Base-by-base conservation (phyloP, 1,284 basidiomycete genomes). In the Ceratobasidium sp. region DNA sequence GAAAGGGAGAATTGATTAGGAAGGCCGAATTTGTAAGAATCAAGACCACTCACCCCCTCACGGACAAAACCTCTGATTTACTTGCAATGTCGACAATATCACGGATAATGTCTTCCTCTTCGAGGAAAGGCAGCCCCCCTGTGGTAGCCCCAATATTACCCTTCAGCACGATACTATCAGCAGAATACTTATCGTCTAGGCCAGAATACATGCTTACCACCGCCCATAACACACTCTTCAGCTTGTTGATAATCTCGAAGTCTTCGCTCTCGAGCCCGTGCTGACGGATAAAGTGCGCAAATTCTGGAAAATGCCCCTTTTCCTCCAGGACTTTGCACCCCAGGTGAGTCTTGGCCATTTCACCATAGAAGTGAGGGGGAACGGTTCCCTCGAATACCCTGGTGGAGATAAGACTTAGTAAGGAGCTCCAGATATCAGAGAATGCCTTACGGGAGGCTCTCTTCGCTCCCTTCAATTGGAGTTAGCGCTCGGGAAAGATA, bases 171-270 rank as follows among this genome's bases (percentile, higher is more conserved):
- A 62, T 46, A 7, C 21, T 56, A 23, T 46, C 14, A 54, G 42
- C 36, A 14, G 1, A 29, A 36, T 33, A n/a, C 30, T 16, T 6
- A n/a, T 39, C 21, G 13, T 1, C 6, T 2, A 11, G 52, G n/a
- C n/a, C 19, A 53, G 6, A 50, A 8, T 36, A 21, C 16, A 21
- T 50, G 83, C 91, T 74, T 76, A 96, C 95, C 69, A 99, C 89
- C 0, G 94, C 93, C 97, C 97, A 99, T 0, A 99, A 81, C 9
- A 95, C 91, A 75, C 94, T 97, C 79, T 99, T 99, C 68, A 99
- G 79, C 77, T 92, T 93, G 74, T 88, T 81, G 69, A 98, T 89
- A 30, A 97, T 81, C 52, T 91, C 90, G 21, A 84, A 78, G 76
- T 99, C 95, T 68, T 88, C 85, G 54, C 84, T 86, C 77, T 98